These are phyloP conservation scores for Yamadazyma blattariae DNA, from an alignment of 1,139 yeast species.

Conservation along the genomic window DNA sequence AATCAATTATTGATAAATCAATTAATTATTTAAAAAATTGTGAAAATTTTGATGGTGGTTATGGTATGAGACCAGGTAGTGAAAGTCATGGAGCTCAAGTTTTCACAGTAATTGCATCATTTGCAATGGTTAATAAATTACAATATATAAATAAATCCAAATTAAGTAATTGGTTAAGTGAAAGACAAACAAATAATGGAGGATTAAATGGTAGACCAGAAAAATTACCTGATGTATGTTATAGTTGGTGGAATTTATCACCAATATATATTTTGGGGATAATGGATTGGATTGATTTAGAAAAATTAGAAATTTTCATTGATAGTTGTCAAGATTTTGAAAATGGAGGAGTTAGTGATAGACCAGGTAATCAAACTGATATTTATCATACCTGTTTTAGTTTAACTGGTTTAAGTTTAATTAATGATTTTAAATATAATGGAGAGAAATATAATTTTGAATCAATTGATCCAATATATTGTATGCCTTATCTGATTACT, in stretches of 20 bases:
- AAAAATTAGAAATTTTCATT: slow-evolving; percentile 61
- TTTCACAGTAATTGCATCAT: slow-evolving; percentile 79
- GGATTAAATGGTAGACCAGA: slow-evolving; percentile 97
- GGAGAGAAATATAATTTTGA: slow-evolving; percentile 34
- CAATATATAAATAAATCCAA: slow-evolving; percentile 45
- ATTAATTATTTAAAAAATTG: slow-evolving; percentile 65
- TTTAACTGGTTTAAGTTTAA: slow-evolving; percentile 76
- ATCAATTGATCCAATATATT: slow-evolving; percentile 79
- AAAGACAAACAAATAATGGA: slow-evolving; percentile 83
- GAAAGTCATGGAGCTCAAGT: slow-evolving; percentile 95
- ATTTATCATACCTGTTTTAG: slow-evolving; percentile 93
- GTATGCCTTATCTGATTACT: slow-evolving; percentile 66
- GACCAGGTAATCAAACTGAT: slow-evolving; percentile 89
- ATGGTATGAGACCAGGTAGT: slow-evolving; percentile 91
- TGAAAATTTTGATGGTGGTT: slow-evolving; percentile 93
- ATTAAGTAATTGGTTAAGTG: slow-evolving; percentile 75
- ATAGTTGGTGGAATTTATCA: slow-evolving; percentile 96
- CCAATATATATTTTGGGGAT: slow-evolving; percentile 66
- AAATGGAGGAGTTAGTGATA: slow-evolving; percentile 85
- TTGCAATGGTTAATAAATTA: slow-evolving; percentile 66
- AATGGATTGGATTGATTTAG: slow-evolving; percentile 71
- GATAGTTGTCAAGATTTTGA: slow-evolving; percentile 73
- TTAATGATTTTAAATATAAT: slow-evolving; percentile 46
- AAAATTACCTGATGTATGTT: slow-evolving; percentile 93
- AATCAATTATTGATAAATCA: slow-evolving; percentile 61